These are phyloP conservation scores for Russula virescens DNA, from an alignment of 768 basidiomycete genomes.

Conservation along the genomic window DNA sequence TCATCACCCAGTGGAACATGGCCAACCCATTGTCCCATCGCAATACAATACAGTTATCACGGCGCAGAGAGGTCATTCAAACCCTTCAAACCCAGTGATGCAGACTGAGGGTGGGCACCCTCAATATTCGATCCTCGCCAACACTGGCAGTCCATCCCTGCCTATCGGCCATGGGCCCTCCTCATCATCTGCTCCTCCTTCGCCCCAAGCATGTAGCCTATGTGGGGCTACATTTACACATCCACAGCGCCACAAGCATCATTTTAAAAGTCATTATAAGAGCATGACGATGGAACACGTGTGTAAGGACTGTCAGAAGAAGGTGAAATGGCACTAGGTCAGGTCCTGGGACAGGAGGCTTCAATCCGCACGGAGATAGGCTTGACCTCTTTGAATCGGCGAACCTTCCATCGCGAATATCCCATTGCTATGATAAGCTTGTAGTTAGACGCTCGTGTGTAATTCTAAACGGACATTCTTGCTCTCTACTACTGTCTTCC, in stretches of 20 bases:
- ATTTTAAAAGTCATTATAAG: constrained; percentile 66
- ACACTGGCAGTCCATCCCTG: no score
- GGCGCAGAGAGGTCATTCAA: constrained; percentile 12
- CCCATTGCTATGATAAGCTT: not conserved
- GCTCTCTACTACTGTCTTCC: no score
- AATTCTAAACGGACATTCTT: no score
- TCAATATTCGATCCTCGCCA: constrained; percentile 23
- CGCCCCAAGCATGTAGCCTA: constrained; percentile 65
- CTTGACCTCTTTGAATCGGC: not conserved
- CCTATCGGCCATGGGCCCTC: no score
- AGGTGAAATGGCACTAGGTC: constrained; percentile 70
- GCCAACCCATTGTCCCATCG: constrained; percentile 21
- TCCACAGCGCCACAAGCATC: constrained; percentile 75
- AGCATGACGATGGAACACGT: constrained; percentile 52
- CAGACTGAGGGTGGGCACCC: constrained; percentile 9
- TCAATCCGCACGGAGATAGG: constrained; percentile 3
- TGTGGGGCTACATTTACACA: constrained; percentile 78
- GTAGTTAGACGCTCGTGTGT: constrained; percentile 10
- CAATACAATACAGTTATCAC: constrained; percentile 3
- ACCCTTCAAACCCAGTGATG: constrained; percentile 4
- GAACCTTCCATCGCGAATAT: not conserved
- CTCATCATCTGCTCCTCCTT: constrained; percentile 47
- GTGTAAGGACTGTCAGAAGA: constrained; percentile 69
- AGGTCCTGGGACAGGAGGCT: no score
- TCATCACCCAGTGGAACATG: constrained; percentile 19